Conservation (phyloP, 306 rosid genomes). For the Alnus rubra region DNA sequence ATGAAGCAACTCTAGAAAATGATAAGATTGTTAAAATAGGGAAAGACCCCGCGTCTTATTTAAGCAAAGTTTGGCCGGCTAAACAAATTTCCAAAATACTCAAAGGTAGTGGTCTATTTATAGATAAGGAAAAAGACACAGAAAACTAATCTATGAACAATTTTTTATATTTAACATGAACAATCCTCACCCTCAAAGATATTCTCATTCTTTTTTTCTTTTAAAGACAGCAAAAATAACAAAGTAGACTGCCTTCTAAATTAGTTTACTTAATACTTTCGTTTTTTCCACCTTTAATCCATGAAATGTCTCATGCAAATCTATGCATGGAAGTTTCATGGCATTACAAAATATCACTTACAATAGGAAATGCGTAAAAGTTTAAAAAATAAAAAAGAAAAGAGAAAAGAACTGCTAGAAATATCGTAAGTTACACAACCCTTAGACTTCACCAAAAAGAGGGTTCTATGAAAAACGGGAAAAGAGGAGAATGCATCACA, state of each 20-base stretch:
- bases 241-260: neutral
- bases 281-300: neutral
- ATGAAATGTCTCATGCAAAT: neutral
- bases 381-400: neutral
- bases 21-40: neutral
- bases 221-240: neutral
- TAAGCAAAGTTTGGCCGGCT: neutral
- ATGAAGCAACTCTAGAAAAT: neutral
- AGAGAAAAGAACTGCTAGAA: neutral
- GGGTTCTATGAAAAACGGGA: neutral
- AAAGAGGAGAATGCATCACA: conserved; percentile 2
- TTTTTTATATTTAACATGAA: neutral
- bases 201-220: neutral
- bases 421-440: neutral
- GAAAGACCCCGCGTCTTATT: neutral
- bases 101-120: neutral
- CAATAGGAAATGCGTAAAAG: too few species aligned
- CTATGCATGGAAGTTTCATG: neutral
- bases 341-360: neutral
- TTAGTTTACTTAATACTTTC: neutral
- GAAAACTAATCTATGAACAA: neutral
- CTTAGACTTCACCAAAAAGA: neutral
- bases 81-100: neutral
- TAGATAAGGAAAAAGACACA: neutral
- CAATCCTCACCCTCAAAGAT: neutral